Evolutionary conservation across 371 early-diverging fungal genomes (phyloP).

Genomic region (Syncephalastrum sp.): DNA sequence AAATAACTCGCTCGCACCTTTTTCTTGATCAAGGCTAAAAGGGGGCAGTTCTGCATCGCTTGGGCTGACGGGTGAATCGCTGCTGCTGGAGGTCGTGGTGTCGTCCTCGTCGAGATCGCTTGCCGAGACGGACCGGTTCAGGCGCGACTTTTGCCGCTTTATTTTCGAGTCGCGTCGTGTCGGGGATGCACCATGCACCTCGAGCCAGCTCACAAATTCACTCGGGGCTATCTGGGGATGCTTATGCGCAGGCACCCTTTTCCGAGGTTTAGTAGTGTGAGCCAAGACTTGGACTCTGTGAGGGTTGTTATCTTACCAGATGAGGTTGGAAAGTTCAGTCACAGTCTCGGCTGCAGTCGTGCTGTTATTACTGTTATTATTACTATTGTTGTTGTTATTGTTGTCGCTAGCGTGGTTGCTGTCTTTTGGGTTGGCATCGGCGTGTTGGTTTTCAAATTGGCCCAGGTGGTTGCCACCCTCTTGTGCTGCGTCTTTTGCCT

Average conservation of each 20-base stretch:
- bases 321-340: constrained; percentile 13
- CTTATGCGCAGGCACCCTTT: constrained; percentile 30
- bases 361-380: not conserved
- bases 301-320: constrained; percentile 10
- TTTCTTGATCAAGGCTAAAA: not conserved
- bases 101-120: constrained; percentile 9
- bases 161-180: constrained; percentile 38
- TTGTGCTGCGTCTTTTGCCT: too few relatives aligned
- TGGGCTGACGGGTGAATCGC: constrained; percentile 9
- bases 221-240: constrained; percentile 29
- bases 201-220: constrained; percentile 25
- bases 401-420: not conserved
- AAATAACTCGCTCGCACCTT: too few relatives aligned
- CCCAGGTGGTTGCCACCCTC: too few relatives aligned
- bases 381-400: not conserved
- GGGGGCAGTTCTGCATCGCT: constrained; percentile 1
- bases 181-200: constrained; percentile 28
- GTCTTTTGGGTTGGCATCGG: too few relatives aligned
- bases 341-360: constrained; percentile 6
- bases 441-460: too few relatives aligned
- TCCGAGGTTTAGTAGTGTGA: not conserved
- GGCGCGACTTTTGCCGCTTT: constrained; percentile 38
- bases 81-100: constrained; percentile 3
- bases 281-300: not conserved
- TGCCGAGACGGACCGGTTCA: constrained; percentile 28